These are phyloP conservation scores for Aureobasidium melanogenum DNA, from an alignment of 2,329 filamentous ascomycete genomes.

Conservation along the genomic window DNA sequence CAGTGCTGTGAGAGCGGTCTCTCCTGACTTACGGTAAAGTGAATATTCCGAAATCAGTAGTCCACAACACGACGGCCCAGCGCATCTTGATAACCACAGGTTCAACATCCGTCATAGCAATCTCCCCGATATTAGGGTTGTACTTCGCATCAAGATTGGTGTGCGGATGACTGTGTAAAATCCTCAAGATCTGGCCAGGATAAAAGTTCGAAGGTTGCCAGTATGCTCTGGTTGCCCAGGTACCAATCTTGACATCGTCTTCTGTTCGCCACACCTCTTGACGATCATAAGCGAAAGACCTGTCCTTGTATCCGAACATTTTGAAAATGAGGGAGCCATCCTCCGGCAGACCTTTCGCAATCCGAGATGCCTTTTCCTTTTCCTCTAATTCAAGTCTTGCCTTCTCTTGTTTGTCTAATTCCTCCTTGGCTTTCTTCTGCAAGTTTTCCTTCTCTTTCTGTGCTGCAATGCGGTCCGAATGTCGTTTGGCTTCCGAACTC, in stretches of 20 bases:
- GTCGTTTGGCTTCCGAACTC: background rate
- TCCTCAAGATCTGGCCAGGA: background rate
- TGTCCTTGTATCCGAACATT: no score
- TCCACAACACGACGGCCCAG: background rate
- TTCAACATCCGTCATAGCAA: background rate
- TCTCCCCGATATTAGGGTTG: background rate
- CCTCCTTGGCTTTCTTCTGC: background rate
- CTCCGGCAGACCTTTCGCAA: background rate
- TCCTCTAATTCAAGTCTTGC: background rate
- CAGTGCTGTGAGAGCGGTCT: background rate
- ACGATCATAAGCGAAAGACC: background rate
- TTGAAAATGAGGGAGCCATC: background rate
- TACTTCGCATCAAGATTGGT: background rate
- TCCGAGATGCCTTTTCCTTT: background rate
- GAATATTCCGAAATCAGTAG: background rate
- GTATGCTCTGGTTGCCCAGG: background rate
- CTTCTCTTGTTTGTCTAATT: background rate
- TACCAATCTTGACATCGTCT: background rate
- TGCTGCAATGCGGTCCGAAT: background rate
- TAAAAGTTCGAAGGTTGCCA: background rate
- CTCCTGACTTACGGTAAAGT: background rate
- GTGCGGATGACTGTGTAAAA: background rate
- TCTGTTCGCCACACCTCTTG: background rate
- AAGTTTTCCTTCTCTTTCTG: background rate
- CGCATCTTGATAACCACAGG: background rate